Conservation (phyloP, 352 stramenopile genomes). For the Thalassiosira livingstoniorum region DNA sequence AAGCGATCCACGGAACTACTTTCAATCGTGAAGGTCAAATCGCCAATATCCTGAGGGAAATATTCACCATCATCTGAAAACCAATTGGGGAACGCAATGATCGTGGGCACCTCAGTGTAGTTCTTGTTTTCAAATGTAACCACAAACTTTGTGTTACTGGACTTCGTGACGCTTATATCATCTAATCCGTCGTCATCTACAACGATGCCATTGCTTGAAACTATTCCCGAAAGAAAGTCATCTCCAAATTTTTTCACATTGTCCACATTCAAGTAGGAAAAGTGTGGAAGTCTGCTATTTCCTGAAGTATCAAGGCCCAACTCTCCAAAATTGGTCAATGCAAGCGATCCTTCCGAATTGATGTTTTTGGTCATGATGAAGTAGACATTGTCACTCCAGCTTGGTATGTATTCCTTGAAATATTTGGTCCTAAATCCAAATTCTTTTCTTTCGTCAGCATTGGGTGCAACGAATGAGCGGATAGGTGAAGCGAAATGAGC, state of each 20-base stretch:
- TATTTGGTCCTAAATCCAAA: background rate
- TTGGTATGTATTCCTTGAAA: background rate
- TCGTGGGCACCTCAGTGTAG: background rate
- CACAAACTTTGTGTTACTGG: background rate
- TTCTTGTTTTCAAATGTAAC: background rate
- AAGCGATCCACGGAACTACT: background rate
- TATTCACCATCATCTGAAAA: background rate
- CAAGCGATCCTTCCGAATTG: background rate
- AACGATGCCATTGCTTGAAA: background rate
- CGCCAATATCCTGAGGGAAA: background rate
- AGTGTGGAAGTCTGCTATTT: background rate
- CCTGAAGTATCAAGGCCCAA: background rate
- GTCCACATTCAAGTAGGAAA: background rate
- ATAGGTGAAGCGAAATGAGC: conserved; percentile 8
- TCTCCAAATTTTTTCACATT: background rate
- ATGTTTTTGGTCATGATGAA: conserved; percentile 5
- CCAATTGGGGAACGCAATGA: background rate
- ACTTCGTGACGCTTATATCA: background rate
- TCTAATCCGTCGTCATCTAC: background rate
- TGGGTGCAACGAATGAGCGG: background rate
- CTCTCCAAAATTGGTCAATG: conserved; percentile 5
- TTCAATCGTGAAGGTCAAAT: background rate
- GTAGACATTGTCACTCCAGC: background rate
- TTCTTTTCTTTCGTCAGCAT: background rate
- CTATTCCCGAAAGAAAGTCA: background rate